Conservation (phyloP, 208 protist genomes). For the Zelonia costaricensis region DNA sequence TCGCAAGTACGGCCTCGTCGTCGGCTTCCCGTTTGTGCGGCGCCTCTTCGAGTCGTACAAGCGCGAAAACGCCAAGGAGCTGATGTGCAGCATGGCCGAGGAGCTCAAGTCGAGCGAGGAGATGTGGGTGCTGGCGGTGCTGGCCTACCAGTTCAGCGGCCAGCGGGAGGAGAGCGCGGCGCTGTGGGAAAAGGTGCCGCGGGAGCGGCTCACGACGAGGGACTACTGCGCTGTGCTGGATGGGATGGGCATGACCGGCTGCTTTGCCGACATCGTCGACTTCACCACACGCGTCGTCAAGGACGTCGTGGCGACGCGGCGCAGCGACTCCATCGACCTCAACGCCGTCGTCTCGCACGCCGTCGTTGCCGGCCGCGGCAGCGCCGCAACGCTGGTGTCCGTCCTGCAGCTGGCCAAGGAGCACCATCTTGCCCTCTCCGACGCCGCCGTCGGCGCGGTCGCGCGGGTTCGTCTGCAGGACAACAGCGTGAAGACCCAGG, state of each 20-base stretch:
- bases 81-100: constrained; percentile 87
- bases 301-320: constrained; percentile 5
- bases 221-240: constrained; percentile 81
- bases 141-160: constrained; percentile 75
- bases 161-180: constrained; percentile 31
- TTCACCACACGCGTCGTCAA: constrained; percentile 17
- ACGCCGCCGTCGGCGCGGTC: constrained; percentile 56
- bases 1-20: constrained; percentile 78
- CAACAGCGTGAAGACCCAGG: constrained; percentile 22
- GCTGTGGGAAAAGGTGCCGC: constrained; percentile 52
- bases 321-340: constrained; percentile 28
- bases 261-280: constrained; percentile 49
- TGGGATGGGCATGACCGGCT: constrained; percentile 53
- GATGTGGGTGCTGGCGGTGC: constrained; percentile 64
- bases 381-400: constrained; percentile 23
- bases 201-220: constrained; percentile 36
- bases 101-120: constrained; percentile 59
- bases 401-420: constrained; percentile 40
- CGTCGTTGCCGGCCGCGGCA: constrained; percentile 50
- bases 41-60: constrained; percentile 88
- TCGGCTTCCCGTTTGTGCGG: constrained; percentile 64
- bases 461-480: constrained; percentile 39
- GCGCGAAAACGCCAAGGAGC: constrained; percentile 67
- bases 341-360: constrained; percentile 55
- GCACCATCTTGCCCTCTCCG: constrained; percentile 36